Evolutionary conservation across 768 basidiomycete species (phyloP).

Genomic region (Lyophyllum shimeji): DNA sequence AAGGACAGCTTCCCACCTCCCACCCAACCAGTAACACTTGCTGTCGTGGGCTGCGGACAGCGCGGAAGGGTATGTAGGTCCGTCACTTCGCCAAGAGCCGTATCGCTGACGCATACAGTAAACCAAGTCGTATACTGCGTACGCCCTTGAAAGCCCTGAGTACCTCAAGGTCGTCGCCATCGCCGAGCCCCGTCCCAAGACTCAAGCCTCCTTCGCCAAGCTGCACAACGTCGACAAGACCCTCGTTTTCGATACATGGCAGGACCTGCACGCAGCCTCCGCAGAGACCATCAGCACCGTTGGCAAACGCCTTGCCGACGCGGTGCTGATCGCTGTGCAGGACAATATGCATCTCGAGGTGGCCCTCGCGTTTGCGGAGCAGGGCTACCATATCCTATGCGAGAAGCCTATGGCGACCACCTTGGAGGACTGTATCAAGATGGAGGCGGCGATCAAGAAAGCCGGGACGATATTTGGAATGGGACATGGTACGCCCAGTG

Average conservation of each 20-base stretch:
- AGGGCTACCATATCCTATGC: conserved; percentile 87
- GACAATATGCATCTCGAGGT: conserved; percentile 79
- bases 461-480: conserved; percentile 79
- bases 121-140: conserved; percentile 59
- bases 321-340: conserved; percentile 78
- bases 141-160: conserved; percentile 58
- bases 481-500: conserved; percentile 68
- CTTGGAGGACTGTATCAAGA: conserved; percentile 69
- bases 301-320: conserved; percentile 78
- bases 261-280: conserved; percentile 68
- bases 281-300: conserved; percentile 59
- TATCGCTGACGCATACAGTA: background rate
- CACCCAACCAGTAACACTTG: conserved; percentile 61
- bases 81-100: background rate
- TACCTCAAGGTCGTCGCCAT: conserved; percentile 80
- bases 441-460: conserved; percentile 69
- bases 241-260: conserved; percentile 70
- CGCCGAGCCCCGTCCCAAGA: conserved; percentile 76
- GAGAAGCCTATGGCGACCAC: conserved; percentile 92
- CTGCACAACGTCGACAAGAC: conserved; percentile 62
- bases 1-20: background rate
- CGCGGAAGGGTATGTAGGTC: conserved; percentile 61
- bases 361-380: conserved; percentile 69
- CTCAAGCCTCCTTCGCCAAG: conserved; percentile 56
- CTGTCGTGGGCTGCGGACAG: conserved; percentile 81